phyloP scores from a whole-genome alignment of 2,329 filamentous ascomycete species.

The Trichoderma polysporum region DNA sequence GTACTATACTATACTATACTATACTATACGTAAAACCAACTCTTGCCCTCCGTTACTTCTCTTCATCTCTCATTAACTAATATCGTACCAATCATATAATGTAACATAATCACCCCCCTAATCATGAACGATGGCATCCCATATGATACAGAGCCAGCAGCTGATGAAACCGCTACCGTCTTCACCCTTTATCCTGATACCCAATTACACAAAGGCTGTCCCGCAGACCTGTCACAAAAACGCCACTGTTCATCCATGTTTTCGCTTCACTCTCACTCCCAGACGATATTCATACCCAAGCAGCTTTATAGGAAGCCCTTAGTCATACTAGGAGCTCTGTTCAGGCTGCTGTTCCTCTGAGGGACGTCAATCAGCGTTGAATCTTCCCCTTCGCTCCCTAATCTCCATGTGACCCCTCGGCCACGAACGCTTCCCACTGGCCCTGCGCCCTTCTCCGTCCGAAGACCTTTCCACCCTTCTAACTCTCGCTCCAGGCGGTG shows the following conservation, averaged over 20 bases:
- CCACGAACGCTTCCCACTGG: conserved; percentile 48
- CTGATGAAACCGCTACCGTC: not conserved
- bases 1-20: not conserved
- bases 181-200: not conserved
- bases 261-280: not conserved
- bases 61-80: conserved; percentile 19
- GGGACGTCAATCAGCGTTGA: conserved; percentile 52
- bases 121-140: conserved; percentile 18
- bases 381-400: conserved; percentile 43
- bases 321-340: conserved; percentile 64
- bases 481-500: conserved; percentile 84
- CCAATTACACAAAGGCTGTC: conserved; percentile 13
- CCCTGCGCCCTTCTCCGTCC: conserved; percentile 60
- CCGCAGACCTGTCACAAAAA: conserved; percentile 13
- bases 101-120: conserved; percentile 18
- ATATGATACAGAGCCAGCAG: conserved; percentile 18
- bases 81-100: conserved; percentile 22
- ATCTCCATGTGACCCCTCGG: conserved; percentile 36
- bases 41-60: not conserved
- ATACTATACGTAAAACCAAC: not conserved
- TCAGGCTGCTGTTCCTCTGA: conserved; percentile 65
- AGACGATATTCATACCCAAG: not conserved
- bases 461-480: conserved; percentile 77
- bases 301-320: conserved; percentile 69
- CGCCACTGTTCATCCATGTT: conserved; percentile 16